Percentiles rank a stretch among this genome's conserved stretches.
Evolutionary conservation across 1,139 yeast species (phyloP).

Genomic region (Taiozyma onychis): DNA sequence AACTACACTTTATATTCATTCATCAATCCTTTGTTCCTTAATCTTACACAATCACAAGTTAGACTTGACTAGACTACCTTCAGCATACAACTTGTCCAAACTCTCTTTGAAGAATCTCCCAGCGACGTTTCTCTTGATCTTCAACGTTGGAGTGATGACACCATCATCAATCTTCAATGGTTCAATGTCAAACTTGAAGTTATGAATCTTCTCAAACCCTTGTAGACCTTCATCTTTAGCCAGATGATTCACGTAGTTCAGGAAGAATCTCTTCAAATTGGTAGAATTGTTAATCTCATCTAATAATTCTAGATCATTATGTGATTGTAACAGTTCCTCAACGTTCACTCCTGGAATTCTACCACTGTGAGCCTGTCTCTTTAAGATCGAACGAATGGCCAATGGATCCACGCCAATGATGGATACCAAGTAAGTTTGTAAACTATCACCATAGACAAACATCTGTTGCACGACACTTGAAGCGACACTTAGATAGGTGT

Average conservation of each 20-base stretch:
- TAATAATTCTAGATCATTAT: conserved; percentile 16
- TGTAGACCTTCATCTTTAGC: conserved; percentile 26
- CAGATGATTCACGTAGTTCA: conserved; percentile 25
- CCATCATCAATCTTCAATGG: conserved; percentile 63
- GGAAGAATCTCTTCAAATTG: conserved; percentile 21
- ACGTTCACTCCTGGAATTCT: background rate
- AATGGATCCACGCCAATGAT: conserved; percentile 55
- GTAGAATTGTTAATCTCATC: conserved; percentile 23
- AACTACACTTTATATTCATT: background rate
- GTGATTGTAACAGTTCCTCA: background rate
- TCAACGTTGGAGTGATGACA: conserved; percentile 70
- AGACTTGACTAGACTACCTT: conserved; percentile 32
- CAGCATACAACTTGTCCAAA: conserved; percentile 53
- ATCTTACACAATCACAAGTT: background rate
- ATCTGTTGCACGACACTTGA: conserved; percentile 46
- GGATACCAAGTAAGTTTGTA: conserved; percentile 55
- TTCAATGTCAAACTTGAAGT: conserved; percentile 52
- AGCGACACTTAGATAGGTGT: conserved; percentile 43
- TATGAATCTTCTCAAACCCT: conserved; percentile 62
- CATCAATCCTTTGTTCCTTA: background rate
- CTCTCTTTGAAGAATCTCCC: conserved; percentile 41
- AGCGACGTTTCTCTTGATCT: conserved; percentile 61
- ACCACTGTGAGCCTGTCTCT: background rate
- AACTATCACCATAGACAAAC: conserved; percentile 67
- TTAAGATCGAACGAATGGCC: conserved; percentile 23